Evolutionary conservation across 352 stramenopile species (phyloP).

Genomic region (Globisporangium paroecandrum): DNA sequence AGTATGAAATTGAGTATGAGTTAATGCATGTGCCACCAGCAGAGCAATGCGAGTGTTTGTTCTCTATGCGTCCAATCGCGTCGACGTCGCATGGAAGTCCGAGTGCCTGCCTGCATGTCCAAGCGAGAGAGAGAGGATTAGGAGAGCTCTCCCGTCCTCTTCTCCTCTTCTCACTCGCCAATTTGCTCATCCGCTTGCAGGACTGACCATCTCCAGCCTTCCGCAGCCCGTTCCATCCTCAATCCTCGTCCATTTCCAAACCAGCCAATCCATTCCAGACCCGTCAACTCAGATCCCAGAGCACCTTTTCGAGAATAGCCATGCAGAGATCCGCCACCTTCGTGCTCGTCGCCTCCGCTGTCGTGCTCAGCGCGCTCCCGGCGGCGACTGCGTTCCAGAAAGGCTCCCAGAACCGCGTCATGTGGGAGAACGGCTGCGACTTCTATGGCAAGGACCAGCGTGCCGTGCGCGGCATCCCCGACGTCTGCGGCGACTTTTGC

Average conservation of each 20-base stretch:
- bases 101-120: not conserved
- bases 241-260: not conserved
- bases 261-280: not conserved
- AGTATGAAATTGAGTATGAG: not conserved
- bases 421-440: conserved; percentile 48
- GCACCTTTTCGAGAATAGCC: not conserved
- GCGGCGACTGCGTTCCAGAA: conserved; percentile 21
- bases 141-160: not conserved
- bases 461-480: conserved; percentile 25
- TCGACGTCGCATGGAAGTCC: not conserved
- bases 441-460: conserved; percentile 34
- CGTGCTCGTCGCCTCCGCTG: conserved; percentile 10
- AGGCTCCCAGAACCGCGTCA: conserved; percentile 35
- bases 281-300: not conserved
- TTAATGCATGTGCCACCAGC: not conserved
- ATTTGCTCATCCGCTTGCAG: conserved; percentile 1
- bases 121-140: not conserved
- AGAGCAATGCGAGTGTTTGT: not conserved
- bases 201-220: not conserved
- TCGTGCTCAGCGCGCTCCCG: conserved; percentile 5
- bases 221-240: not conserved
- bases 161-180: not conserved
- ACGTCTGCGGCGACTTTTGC: conserved; percentile 32
- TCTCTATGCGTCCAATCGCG: not conserved
- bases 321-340: conserved; percentile 22